These are phyloP conservation scores for Chlamydomonas incerta DNA, from an alignment of 139 green algal genomes.

Conservation along the genomic window DNA sequence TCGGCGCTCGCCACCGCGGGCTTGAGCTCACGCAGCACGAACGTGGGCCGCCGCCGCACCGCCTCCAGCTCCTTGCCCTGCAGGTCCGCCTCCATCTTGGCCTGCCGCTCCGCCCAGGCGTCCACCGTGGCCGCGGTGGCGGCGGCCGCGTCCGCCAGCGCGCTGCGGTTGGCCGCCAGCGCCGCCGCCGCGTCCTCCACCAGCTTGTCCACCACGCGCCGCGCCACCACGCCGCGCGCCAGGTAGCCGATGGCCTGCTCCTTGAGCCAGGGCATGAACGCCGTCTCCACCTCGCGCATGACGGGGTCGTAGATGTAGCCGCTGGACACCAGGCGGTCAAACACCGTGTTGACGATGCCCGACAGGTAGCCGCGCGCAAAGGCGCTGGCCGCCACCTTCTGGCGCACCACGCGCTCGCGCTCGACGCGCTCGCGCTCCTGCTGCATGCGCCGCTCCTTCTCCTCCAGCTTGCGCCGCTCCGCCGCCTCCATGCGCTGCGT, in stretches of 20 bases:
- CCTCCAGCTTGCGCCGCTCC: conserved; percentile 84
- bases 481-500: conserved; percentile 89
- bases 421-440: conserved; percentile 78
- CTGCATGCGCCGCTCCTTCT: conserved; percentile 82
- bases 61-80: conserved; percentile 53
- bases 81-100: conserved; percentile 15
- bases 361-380: conserved; percentile 87
- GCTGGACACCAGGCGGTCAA: conserved; percentile 68
- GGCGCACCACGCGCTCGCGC: conserved; percentile 68
- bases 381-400: conserved; percentile 76
- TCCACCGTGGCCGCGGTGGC: conserved; percentile 21
- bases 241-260: conserved; percentile 64
- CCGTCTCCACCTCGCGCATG: conserved; percentile 75
- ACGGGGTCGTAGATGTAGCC: conserved; percentile 89
- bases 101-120: conserved; percentile 51
- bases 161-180: conserved; percentile 2
- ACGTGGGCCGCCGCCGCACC: conserved; percentile 50
- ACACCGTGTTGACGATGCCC: conserved; percentile 79
- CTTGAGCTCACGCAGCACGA: conserved; percentile 59
- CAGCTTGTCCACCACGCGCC: conserved; percentile 54
- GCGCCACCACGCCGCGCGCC: conserved; percentile 52
- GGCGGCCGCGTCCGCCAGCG: conserved; percentile 27
- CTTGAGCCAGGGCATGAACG: conserved; percentile 85
- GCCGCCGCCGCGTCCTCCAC: conserved; percentile 45
- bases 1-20: conserved; percentile 38